Percentiles rank a stretch among this genome's conserved stretches.
These are phyloP conservation scores for Papiliotrema laurentii DNA, from an alignment of 1,284 basidiomycete species.

Conservation along the genomic window DNA sequence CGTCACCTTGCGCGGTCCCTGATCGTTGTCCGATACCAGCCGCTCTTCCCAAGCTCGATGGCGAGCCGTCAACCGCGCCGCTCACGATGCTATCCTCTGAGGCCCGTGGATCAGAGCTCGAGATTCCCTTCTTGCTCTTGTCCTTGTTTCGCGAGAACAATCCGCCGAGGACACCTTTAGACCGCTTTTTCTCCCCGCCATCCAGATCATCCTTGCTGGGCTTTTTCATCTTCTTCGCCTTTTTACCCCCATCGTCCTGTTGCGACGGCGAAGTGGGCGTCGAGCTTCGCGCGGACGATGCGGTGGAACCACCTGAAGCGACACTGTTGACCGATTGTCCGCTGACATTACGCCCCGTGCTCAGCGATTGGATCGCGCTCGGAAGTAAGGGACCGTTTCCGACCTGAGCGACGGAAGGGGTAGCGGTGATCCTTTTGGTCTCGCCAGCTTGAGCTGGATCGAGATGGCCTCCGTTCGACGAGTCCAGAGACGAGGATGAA, in stretches of 20 bases:
- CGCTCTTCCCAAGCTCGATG: constrained; percentile 16
- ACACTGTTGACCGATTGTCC: constrained; percentile 24
- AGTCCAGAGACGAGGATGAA: constrained; percentile 16
- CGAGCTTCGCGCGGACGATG: constrained; percentile 15
- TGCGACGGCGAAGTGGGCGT: constrained; percentile 22
- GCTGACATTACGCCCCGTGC: constrained; percentile 33
- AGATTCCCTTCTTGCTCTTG: constrained; percentile 58
- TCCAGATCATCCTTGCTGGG: constrained; percentile 22
- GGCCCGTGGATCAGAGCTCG: constrained; percentile 19
- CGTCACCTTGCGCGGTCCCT: constrained; percentile 11
- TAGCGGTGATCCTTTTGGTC: constrained; percentile 68
- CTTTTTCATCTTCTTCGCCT: constrained; percentile 27
- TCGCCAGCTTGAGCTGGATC: constrained; percentile 49
- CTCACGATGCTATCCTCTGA: constrained; percentile 35
- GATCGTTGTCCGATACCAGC: constrained; percentile 12
- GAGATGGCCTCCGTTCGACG: constrained; percentile 15
- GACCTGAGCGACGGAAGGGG: constrained; percentile 62
- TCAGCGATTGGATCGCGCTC: constrained; percentile 34
- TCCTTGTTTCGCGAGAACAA: constrained; percentile 74
- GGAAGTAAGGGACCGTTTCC: constrained; percentile 49
- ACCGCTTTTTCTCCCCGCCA: constrained; percentile 36
- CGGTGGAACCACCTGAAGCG: constrained; percentile 20
- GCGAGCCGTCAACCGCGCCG: constrained; percentile 12
- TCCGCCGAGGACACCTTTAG: constrained; percentile 54
- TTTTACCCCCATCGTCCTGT: constrained; percentile 16